Conservation (phyloP, 2,329 filamentous ascomycete species). For the Beauveria sp. region DNA sequence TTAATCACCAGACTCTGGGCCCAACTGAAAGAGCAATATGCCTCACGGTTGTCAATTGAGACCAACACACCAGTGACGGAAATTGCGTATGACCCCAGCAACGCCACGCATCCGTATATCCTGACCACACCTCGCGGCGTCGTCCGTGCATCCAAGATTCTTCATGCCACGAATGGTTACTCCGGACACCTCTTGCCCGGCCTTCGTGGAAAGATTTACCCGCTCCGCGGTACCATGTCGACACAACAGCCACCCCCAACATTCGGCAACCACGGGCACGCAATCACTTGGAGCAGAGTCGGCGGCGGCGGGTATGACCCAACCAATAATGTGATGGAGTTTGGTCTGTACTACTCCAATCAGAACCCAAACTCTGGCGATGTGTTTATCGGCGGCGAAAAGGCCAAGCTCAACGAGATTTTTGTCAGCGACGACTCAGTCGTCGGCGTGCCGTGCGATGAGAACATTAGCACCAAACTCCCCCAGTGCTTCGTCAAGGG, state of each 20-base stretch:
- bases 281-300: conserved; percentile 39
- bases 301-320: conserved; percentile 37
- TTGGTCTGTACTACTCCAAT: conserved; percentile 18
- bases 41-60: conserved; percentile 26
- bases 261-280: conserved; percentile 20
- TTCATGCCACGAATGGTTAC: conserved; percentile 51
- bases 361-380: conserved; percentile 26
- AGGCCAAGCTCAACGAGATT: conserved; percentile 28
- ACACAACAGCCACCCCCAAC: conserved; percentile 30
- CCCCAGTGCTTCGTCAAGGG: conserved; percentile 26
- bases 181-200: conserved; percentile 39
- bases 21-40: conserved; percentile 24
- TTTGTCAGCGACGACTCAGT: conserved; percentile 36
- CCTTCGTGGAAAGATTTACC: conserved; percentile 34
- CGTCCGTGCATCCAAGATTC: conserved; percentile 37
- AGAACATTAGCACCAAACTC: conserved; percentile 27
- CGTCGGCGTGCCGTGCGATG: conserved; percentile 25
- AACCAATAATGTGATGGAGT: conserved; percentile 32
- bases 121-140: conserved; percentile 38
- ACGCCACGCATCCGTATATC: conserved; percentile 25
- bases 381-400: conserved; percentile 46
- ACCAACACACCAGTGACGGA: conserved; percentile 25
- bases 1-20: conserved; percentile 33
- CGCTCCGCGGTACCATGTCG: conserved; percentile 40
- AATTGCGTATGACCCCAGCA: conserved; percentile 15